phyloP scores from a whole-genome alignment of 2,329 filamentous ascomycete genomes.

The Cladosporium cucumerinum region DNA sequence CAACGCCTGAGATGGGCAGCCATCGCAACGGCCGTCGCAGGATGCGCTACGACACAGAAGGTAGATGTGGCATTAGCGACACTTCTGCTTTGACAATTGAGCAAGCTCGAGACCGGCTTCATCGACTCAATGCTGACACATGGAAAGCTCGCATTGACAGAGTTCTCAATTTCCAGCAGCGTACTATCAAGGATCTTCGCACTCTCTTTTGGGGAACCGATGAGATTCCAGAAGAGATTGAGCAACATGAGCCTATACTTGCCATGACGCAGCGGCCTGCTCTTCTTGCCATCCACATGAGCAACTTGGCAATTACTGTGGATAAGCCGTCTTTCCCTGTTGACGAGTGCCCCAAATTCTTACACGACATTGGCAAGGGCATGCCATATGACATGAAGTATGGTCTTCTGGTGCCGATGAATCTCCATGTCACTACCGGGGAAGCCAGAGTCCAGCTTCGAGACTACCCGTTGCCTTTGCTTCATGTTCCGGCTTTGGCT shows the following conservation, averaged over 20 bases:
- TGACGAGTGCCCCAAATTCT: constrained; percentile 74
- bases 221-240: constrained; percentile 73
- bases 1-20: constrained; percentile 24
- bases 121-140: constrained; percentile 78
- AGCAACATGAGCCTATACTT: constrained; percentile 80
- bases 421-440: constrained; percentile 82
- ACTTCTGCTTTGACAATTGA: constrained; percentile 68
- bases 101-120: constrained; percentile 71
- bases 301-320: constrained; percentile 77
- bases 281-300: constrained; percentile 74
- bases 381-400: constrained; percentile 93
- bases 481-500: constrained; percentile 84
- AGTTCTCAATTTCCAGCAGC: constrained; percentile 65
- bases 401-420: constrained; percentile 83
- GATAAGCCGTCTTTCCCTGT: constrained; percentile 93
- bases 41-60: constrained; percentile 75
- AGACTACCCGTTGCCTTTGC: constrained; percentile 87
- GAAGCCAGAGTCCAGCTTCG: constrained; percentile 82
- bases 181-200: constrained; percentile 74
- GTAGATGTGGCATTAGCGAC: constrained; percentile 67
- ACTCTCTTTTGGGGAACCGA: constrained; percentile 78
- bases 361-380: constrained; percentile 90
- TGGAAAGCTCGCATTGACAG: constrained; percentile 91
- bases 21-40: constrained; percentile 34
- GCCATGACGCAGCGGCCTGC: constrained; percentile 81